These are phyloP conservation scores for Vitrella brassicaformis DNA, from an alignment of 73 alveolate genomes.

Conservation along the genomic window DNA sequence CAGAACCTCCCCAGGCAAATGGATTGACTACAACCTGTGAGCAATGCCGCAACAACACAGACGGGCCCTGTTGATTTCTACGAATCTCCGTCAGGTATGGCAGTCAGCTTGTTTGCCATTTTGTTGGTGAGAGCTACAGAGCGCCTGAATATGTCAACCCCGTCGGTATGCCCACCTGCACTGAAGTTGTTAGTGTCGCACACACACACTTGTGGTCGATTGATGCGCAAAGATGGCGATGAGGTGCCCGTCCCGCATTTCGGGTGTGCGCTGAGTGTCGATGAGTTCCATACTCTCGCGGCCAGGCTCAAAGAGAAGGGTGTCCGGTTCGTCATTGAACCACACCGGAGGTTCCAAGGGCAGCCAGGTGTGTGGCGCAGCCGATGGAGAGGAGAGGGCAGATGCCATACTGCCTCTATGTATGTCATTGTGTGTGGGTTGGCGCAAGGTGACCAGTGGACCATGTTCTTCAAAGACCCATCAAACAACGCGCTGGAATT, in stretches of 20 bases:
- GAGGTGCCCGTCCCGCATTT: conserved; percentile 4
- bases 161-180: no score
- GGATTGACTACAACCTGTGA: conserved; percentile 5
- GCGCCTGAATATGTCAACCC: background rate
- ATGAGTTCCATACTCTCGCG: background rate
- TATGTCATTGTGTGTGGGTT: no score
- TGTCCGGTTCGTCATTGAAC: background rate
- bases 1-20: background rate
- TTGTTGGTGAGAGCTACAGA: background rate
- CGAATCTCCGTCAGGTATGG: no score
- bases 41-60: no score
- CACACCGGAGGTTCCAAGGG: background rate
- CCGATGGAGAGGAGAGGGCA: no score
- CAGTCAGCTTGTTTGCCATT: conserved; percentile 5
- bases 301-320: background rate
- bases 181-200: no score
- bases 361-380: no score
- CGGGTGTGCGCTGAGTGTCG: background rate
- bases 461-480: conserved; percentile 1
- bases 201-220: no score
- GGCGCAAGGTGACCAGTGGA: background rate
- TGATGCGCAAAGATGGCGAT: no score
- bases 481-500: background rate
- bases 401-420: no score
- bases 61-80: no score